These are phyloP conservation scores for Diplodia mutila DNA, from an alignment of 2,329 filamentous ascomycete genomes.

Conservation along the genomic window DNA sequence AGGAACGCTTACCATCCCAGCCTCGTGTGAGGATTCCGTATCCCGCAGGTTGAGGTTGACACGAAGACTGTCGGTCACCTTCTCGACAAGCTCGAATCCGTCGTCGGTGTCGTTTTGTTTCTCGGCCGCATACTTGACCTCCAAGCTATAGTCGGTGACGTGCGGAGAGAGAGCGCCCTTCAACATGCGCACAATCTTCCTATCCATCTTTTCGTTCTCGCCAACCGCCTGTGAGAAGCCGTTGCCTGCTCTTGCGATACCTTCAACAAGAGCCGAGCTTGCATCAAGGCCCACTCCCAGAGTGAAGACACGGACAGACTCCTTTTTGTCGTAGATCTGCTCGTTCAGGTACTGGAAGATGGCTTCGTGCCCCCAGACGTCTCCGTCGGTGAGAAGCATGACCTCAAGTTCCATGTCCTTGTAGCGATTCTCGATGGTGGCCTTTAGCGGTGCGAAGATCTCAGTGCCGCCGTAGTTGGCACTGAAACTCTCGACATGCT, in stretches of 20 bases:
- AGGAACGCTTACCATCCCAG: conserved; percentile 21
- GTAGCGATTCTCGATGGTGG: conserved; percentile 52
- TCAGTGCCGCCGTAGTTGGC: conserved; percentile 60
- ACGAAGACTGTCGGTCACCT: conserved; percentile 54
- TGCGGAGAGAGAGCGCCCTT: conserved; percentile 71
- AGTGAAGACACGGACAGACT: conserved; percentile 59
- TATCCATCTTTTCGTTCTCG: conserved; percentile 67
- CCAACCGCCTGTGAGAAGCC: conserved; percentile 65
- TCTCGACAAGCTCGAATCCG: conserved; percentile 67
- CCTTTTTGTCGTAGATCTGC: conserved; percentile 45
- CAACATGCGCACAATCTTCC: conserved; percentile 73
- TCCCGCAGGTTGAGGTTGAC: conserved; percentile 42
- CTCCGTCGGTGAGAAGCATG: conserved; percentile 61
- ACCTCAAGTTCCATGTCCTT: conserved; percentile 55
- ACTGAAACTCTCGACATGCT: conserved; percentile 48
- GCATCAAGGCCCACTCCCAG: conserved; percentile 60
- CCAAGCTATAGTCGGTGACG: conserved; percentile 65
- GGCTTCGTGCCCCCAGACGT: conserved; percentile 54
- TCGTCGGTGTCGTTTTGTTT: conserved; percentile 44
- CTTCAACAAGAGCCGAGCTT: conserved; percentile 62
- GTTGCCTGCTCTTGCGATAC: conserved; percentile 61
- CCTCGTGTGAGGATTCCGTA: conserved; percentile 22
- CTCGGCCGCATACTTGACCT: conserved; percentile 60
- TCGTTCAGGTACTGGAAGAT: conserved; percentile 56
- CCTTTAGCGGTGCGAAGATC: conserved; percentile 53